Evolutionary conservation across 2,329 filamentous ascomycete genomes (phyloP).

Genomic region (Aspergillus pseudoviridinutans): DNA sequence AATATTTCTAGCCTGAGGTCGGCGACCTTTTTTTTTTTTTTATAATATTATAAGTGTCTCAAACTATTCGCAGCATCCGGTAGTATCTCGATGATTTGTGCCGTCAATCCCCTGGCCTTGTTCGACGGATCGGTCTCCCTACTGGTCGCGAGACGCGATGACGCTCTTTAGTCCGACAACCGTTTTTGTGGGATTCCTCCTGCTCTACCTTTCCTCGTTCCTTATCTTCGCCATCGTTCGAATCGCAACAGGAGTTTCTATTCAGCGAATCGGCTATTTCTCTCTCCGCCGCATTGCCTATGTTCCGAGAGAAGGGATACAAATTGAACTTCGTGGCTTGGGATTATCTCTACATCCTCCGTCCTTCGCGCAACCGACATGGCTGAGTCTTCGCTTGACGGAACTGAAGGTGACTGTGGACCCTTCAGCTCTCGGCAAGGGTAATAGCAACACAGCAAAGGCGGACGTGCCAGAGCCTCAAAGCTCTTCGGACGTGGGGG

Average conservation of each 20-base stretch:
- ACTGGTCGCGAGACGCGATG: conserved; percentile 40
- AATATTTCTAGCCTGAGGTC: not conserved
- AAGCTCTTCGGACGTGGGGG: conserved; percentile 22
- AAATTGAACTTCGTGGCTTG: conserved; percentile 82
- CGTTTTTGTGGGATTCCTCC: conserved; percentile 76
- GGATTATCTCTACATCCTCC: conserved; percentile 86
- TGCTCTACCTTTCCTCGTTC: conserved; percentile 87
- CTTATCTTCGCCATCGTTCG: conserved; percentile 89
- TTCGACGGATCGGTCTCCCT: conserved; percentile 25
- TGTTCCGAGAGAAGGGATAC: conserved; percentile 80
- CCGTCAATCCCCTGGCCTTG: conserved; percentile 8
- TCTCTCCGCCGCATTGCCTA: conserved; percentile 89
- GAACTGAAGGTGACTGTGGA: conserved; percentile 84
- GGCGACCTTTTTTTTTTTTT: not conserved
- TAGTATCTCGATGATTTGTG: conserved; percentile 19
- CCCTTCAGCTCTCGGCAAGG: conserved; percentile 54
- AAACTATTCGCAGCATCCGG: not conserved
- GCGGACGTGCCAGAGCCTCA: conserved; percentile 18
- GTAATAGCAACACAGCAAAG: conserved; percentile 19
- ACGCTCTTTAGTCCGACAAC: conserved; percentile 64
- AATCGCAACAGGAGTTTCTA: conserved; percentile 88
- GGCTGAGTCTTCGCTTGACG: conserved; percentile 83
- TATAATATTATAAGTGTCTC: not conserved
- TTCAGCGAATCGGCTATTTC: conserved; percentile 90
- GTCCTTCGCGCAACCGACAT: conserved; percentile 95